Percentiles rank a stretch among this genome's conserved stretches.
Evolutionary conservation across 345 rosid genomes (phyloP).

Genomic region (Psidium friedrichsthalianum): DNA sequence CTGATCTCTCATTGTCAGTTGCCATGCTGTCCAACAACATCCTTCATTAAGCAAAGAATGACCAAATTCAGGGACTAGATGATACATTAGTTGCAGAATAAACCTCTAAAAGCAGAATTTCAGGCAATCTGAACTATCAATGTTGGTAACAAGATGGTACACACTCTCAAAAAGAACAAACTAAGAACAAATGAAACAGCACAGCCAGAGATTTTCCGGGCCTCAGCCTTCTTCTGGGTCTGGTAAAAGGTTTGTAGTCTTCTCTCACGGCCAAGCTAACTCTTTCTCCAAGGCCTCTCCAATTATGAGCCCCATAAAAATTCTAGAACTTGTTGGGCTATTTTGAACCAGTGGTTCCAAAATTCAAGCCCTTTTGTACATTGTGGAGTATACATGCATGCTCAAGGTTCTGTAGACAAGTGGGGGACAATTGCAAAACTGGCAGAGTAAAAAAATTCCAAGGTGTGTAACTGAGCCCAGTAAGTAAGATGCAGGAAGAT

Average conservation of each 20-base stretch:
- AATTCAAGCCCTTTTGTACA: not conserved
- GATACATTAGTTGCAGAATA: not conserved
- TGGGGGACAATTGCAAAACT: not conserved
- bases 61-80: not conserved
- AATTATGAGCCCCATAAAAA: not conserved
- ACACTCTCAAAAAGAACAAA: not conserved
- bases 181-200: not conserved
- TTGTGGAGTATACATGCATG: not conserved
- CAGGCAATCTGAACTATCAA: not conserved
- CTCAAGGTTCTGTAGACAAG: not conserved
- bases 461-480: not conserved
- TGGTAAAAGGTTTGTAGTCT: not conserved
- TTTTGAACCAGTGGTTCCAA: not conserved
- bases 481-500: not conserved
- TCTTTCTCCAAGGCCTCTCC: not conserved
- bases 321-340: not conserved
- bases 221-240: not conserved
- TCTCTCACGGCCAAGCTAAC: not conserved
- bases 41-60: not conserved
- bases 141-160: not conserved
- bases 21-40: not conserved
- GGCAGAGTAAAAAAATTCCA: not conserved
- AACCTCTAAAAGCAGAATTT: not conserved
- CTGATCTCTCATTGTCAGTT: conserved; percentile 10
- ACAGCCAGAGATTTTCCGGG: not conserved